These are phyloP conservation scores for Solanum dulcamara DNA, from an alignment of 257 asterid genomes.

Conservation along the genomic window DNA sequence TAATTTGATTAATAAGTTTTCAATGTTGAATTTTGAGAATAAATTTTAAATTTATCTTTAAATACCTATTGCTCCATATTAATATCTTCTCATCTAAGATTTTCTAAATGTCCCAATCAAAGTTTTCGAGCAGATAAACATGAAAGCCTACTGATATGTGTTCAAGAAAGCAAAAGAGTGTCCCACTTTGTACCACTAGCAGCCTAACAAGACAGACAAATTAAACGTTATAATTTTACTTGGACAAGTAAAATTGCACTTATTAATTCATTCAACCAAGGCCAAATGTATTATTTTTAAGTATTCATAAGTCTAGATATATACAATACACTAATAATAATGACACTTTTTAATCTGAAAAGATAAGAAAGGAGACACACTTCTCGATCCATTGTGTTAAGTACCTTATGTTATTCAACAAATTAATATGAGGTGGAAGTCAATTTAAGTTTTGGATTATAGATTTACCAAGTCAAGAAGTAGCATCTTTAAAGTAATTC, in stretches of 20 bases:
- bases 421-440: neutral
- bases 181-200: neutral
- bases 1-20: neutral
- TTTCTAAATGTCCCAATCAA: neutral
- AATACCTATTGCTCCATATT: neutral
- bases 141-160: neutral
- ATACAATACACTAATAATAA: too few species aligned
- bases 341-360: neutral
- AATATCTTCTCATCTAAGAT: neutral
- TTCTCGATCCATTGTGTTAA: neutral
- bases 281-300: neutral
- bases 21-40: too few species aligned
- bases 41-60: too few species aligned
- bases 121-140: neutral
- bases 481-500: neutral
- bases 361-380: neutral
- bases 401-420: neutral
- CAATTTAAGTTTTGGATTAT: neutral
- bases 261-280: neutral
- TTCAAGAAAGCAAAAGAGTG: neutral
- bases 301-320: too few species aligned
- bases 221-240: neutral
- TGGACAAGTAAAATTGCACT: neutral
- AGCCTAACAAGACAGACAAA: neutral
- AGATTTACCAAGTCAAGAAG: neutral